These are phyloP conservation scores for Peronosclerospora sorghi DNA, from an alignment of 352 stramenopile genomes.

Conservation along the genomic window DNA sequence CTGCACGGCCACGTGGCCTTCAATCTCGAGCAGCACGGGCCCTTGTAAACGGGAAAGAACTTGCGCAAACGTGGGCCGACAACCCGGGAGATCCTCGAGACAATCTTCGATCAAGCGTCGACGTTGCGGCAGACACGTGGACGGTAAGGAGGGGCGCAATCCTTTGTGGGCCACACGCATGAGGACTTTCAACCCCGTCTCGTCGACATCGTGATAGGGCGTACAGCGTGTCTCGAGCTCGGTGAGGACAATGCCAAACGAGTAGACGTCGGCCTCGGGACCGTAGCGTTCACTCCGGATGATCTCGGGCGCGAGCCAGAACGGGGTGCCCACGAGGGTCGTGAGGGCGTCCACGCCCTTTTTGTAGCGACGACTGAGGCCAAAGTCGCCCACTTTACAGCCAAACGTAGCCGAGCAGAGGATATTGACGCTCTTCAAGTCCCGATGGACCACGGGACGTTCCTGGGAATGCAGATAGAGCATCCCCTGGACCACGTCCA, in stretches of 20 bases:
- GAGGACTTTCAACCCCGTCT: conserved; percentile 69
- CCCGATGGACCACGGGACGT: conserved; percentile 70
- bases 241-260: conserved; percentile 82
- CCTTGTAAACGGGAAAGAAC: conserved; percentile 67
- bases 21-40: conserved; percentile 66
- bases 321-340: conserved; percentile 76
- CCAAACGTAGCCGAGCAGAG: conserved; percentile 81
- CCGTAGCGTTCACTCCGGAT: conserved; percentile 82
- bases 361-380: conserved; percentile 70
- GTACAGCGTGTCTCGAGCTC: conserved; percentile 76
- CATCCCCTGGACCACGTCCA: conserved; percentile 80
- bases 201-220: conserved; percentile 67
- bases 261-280: conserved; percentile 75
- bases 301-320: conserved; percentile 83
- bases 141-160: conserved; percentile 58
- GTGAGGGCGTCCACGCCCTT: conserved; percentile 76
- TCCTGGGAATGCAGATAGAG: conserved; percentile 83
- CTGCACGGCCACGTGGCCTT: conserved; percentile 33
- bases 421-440: conserved; percentile 85
- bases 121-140: conserved; percentile 41
- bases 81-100: conserved; percentile 36
- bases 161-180: conserved; percentile 68
- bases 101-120: conserved; percentile 68
- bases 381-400: conserved; percentile 85
- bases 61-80: conserved; percentile 64